Evolutionary conservation across 2,329 filamentous ascomycete genomes (phyloP), one percentile per base, ranked within the genome.

Genomic region (Ceratocystis papillata): DNA sequence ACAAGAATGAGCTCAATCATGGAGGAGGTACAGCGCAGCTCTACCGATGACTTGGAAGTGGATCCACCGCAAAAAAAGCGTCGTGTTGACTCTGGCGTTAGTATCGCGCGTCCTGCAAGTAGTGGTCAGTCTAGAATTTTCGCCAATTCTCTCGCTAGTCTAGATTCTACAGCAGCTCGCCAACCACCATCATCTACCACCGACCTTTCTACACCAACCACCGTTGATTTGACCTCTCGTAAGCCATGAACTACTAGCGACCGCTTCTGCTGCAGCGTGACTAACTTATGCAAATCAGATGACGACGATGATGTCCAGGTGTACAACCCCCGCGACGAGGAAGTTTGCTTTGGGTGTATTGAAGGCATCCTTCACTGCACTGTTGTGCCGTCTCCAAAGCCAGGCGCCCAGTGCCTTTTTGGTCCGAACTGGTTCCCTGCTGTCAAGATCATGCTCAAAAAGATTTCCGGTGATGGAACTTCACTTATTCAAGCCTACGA

Each of bases 271-370:
- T 12, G 8, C 37, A 41, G 37, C 76, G 79, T 68, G 71, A 81
- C 62, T 8, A 15, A 44, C 65, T 12, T 22, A 72, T 37, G 72
- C 28, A 45, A 72, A 69, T 73, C 68, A 28, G 79, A 78, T 20
- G 86, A 88, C 55, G 82, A 85, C 30, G 83, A 87, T 8, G 72
- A 84, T 3, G 75, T 81, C 22, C 77, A 85, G 45, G 74, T 85
- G 15, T 79, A 81, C 53, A 81, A 88, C 66, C 79, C 84, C 37
- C 81, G 79, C 60, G 81, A 85, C 22, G 83, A 89, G 72, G 85
- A 90, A 71, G 87, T 95, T 2, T 95, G 90, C 75, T 91, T 89
- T 72, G 90, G 90, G 53, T 87, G 88, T 76, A 76, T 95, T 22
- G 85, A 90, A 65, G 81, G 85, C 1, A 82, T 78, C 65, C 78